Conservation (phyloP, 441 rosid species). For the Euphorbia celastroides region DNA sequence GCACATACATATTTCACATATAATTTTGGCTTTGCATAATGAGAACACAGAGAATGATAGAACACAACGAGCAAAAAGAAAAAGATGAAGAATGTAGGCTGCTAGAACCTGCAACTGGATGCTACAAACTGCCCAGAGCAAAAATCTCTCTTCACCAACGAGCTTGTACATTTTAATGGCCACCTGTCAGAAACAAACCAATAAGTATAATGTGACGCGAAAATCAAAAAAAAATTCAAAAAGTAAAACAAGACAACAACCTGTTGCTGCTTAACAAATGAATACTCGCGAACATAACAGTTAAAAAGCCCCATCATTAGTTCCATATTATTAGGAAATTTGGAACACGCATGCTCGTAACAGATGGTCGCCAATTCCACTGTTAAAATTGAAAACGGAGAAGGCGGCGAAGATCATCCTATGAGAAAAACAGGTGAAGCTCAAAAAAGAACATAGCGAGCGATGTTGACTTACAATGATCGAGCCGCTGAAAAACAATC, state of each 20-base stretch:
- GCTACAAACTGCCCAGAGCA: conserved; percentile 99
- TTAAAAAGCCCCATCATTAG: conserved; percentile 97
- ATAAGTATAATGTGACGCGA: not conserved
- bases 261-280: conserved; percentile 98
- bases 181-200: conserved; percentile 53
- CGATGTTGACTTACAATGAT: conserved; percentile 55
- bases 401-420: not conserved
- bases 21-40: too few species aligned
- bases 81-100: not conserved
- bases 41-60: too few species aligned
- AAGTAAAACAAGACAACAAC: conserved; percentile 33
- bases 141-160: conserved; percentile 87
- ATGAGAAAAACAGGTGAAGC: not conserved
- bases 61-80: too few species aligned
- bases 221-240: conserved; percentile 12
- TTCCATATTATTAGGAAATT: conserved; percentile 75
- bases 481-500: conserved; percentile 88
- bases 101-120: conserved; percentile 86
- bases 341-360: conserved; percentile 83
- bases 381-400: conserved; percentile 22
- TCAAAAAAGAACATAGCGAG: not conserved
- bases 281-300: conserved; percentile 92
- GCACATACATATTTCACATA: too few species aligned
- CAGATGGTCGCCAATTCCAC: conserved; percentile 97
- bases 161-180: conserved; percentile 98